Evolutionary conservation across 2,329 filamentous ascomycete genomes (phyloP), one percentile per base, ranked within the genome.

Genomic region (Sporothrix pallida): DNA sequence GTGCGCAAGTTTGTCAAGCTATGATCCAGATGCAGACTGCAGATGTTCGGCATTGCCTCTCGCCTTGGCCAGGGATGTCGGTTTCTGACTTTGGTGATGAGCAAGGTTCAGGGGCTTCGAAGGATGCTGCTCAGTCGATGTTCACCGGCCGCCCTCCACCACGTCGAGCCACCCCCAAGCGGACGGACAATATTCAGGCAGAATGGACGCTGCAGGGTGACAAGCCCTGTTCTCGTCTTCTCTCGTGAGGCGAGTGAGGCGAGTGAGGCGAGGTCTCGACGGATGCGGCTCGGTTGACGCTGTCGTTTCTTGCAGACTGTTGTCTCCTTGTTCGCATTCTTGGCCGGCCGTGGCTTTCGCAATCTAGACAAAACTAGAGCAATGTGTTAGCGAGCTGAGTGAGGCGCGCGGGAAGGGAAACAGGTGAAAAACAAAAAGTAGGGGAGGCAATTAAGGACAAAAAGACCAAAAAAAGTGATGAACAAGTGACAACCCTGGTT

Each of bases 401-500:
- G 44, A 15, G 46, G 15, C 15, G 46, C 15, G 31, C 31, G 7
- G 31, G 31, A 37, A 37, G 31, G 31, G 31, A 3, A 37, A 37
- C 2, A 42, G 37, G 31, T 20, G n/a, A 15, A 44, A 13, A 12
- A 20, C 5, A 26, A n/a, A 20, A 15, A 8, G 8, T 62, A 60
- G 8, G 37, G 42, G 17, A 62, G 52, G 52, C 54, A 71, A 70
- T 58, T 5, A 37, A 37, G 4, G 31, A 37, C 31, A 37, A 46
- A 58, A 13, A 13, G 31, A 37, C 31, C 2, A 58, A 58, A 13
- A 13, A 71, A 9, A 7, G 42, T 31, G 9, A 17, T 26, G 54
- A 44, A n/a, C 17, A 58, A 42, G 54, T 48, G 50, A 20, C 17
- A 56, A 70, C 50, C 68, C 68, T 44, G 69, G 42, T 60, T 62